Evolutionary conservation across 2,329 filamentous ascomycete species (phyloP).

Genomic region (Stenocarpella maydis): DNA sequence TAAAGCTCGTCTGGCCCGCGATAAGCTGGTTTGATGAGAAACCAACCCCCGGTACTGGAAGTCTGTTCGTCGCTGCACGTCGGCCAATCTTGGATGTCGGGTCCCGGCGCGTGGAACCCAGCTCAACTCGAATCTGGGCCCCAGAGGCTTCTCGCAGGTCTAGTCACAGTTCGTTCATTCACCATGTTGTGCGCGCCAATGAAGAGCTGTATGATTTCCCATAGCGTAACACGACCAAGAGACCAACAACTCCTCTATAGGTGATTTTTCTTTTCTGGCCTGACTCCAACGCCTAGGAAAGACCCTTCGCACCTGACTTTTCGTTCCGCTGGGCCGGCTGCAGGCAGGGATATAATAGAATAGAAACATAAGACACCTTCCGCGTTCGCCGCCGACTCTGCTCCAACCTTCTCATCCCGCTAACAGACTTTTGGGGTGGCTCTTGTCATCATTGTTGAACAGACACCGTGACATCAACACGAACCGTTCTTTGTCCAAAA

Average conservation of each 20-base stretch:
- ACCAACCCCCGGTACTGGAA: neutral
- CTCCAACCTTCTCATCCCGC: neutral
- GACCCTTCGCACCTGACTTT: neutral
- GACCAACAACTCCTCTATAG: slow-evolving; percentile 19
- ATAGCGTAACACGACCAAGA: neutral
- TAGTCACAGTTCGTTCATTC: neutral
- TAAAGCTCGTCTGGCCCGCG: neutral
- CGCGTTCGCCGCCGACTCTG: neutral
- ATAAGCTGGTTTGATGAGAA: neutral
- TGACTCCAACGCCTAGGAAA: slow-evolving; percentile 14
- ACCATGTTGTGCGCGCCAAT: neutral
- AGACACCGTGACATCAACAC: neutral
- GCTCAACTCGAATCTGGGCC: neutral
- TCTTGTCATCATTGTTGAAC: slow-evolving; percentile 20
- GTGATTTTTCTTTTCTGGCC: slow-evolving; percentile 15
- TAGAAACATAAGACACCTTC: neutral
- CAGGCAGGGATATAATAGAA: slow-evolving; percentile 1
- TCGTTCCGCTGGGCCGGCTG: slow-evolving; percentile 19
- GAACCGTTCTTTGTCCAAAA: neutral
- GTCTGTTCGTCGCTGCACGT: neutral
- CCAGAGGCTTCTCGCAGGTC: neutral
- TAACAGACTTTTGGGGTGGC: slow-evolving; percentile 8
- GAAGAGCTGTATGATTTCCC: neutral
- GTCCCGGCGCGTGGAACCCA: neutral
- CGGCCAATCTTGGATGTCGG: neutral